A percentile compares a stretch with the other conserved stretches of the same genome.
Conservation (phyloP, 352 stramenopile genomes). For the Phytophthora macrochlamydospora region DNA sequence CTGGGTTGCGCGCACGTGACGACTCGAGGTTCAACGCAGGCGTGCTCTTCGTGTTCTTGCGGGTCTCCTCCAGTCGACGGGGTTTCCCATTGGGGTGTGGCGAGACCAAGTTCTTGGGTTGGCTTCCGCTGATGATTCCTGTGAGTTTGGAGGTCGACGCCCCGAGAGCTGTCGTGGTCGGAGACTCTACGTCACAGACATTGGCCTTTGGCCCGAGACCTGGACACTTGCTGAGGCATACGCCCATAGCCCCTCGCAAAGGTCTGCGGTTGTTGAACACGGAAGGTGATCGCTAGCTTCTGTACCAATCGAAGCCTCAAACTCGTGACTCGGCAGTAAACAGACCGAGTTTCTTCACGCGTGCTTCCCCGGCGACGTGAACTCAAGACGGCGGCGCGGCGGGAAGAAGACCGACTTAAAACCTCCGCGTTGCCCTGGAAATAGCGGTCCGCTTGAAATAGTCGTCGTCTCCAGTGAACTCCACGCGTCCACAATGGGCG, state of each 20-base stretch:
- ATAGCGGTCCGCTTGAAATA: slow-evolving; percentile 22
- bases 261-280: neutral
- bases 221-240: slow-evolving; percentile 23
- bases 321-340: neutral
- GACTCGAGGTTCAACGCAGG: neutral
- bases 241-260: slow-evolving; percentile 17
- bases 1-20: neutral
- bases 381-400: slow-evolving; percentile 5
- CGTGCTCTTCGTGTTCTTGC: neutral
- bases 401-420: slow-evolving; percentile 6
- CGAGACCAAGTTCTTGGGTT: slow-evolving; percentile 18
- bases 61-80: neutral
- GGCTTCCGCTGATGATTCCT: neutral
- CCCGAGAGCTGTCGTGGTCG: slow-evolving; percentile 5
- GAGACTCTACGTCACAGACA: slow-evolving; percentile 10
- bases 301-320: slow-evolving; percentile 5
- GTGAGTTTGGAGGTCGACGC: neutral
- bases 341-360: neutral
- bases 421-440: slow-evolving; percentile 8
- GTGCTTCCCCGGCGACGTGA: neutral
- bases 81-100: slow-evolving; percentile 4
- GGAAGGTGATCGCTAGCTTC: neutral
- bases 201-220: slow-evolving; percentile 7
- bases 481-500: neutral
- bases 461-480: neutral